A percentile compares a stretch with the other conserved stretches of the same genome.
phyloP scores from a whole-genome alignment of 257 asterid species.

The Gentiana dahurica region DNA sequence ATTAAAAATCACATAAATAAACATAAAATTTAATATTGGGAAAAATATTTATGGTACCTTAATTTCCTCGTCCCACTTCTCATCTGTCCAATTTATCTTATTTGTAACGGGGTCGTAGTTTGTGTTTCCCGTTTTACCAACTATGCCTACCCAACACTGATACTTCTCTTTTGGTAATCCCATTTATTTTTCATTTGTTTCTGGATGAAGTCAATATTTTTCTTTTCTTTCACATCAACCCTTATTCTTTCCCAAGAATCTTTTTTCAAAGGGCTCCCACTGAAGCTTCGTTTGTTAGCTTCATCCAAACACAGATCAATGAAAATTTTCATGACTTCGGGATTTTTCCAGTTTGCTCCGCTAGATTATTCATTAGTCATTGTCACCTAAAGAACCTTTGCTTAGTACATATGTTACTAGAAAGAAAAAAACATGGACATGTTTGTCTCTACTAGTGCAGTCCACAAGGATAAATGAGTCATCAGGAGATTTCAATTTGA shows the following conservation, averaged over 20 bases:
- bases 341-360: not conserved
- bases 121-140: not conserved
- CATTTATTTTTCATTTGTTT: not conserved
- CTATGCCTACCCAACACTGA: not conserved
- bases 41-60: not conserved
- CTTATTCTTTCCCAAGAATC: not conserved
- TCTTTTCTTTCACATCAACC: not conserved
- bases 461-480: no score
- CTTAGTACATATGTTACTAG: no score
- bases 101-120: not conserved
- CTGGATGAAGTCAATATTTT: not conserved
- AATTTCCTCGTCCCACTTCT: not conserved
- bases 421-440: no score
- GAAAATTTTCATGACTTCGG: not conserved
- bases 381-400: no score
- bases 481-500: no score
- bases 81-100: not conserved
- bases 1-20: not conserved
- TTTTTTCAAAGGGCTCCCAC: not conserved
- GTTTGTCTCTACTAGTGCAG: no score
- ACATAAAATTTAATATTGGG: not conserved
- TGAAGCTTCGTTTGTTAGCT: not conserved
- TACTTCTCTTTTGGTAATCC: not conserved
- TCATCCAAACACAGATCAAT: not conserved
- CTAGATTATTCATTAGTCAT: no score